phyloP scores from a whole-genome alignment of 2,329 filamentous ascomycete genomes.

The Trichophyton verrucosum region DNA sequence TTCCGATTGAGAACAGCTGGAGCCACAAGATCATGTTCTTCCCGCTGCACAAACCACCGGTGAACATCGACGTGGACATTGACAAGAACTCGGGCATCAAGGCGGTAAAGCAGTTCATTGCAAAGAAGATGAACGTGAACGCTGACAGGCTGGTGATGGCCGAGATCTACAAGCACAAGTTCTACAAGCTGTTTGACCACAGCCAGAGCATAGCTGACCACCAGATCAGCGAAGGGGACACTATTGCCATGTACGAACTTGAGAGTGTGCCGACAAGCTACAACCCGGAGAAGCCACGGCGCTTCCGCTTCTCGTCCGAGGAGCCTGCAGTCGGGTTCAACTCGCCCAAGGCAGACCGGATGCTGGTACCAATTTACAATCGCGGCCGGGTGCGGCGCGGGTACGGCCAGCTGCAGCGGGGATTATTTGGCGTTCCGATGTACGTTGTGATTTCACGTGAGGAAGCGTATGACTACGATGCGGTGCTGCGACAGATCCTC shows the following conservation, averaged over 20 bases:
- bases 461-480: slow-evolving; percentile 56
- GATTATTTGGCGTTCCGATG: slow-evolving; percentile 32
- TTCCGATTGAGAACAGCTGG: slow-evolving; percentile 80
- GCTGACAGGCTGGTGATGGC: slow-evolving; percentile 58
- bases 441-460: slow-evolving; percentile 66
- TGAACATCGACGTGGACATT: slow-evolving; percentile 64
- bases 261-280: slow-evolving; percentile 69
- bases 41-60: slow-evolving; percentile 58
- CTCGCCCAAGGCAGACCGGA: slow-evolving; percentile 33
- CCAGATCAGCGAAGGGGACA: slow-evolving; percentile 48
- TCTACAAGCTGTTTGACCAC: slow-evolving; percentile 79
- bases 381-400: slow-evolving; percentile 21
- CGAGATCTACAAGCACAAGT: slow-evolving; percentile 70
- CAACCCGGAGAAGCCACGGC: slow-evolving; percentile 43
- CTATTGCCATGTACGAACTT: slow-evolving; percentile 63
- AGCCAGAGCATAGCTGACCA: slow-evolving; percentile 55
- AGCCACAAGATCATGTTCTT: slow-evolving; percentile 61
- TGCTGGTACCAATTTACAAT: slow-evolving; percentile 40
- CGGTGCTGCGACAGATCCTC: slow-evolving; percentile 68
- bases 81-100: slow-evolving; percentile 53
- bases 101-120: slow-evolving; percentile 39
- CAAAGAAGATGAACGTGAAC: slow-evolving; percentile 38
- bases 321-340: slow-evolving; percentile 20
- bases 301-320: slow-evolving; percentile 11
- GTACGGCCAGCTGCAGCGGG: slow-evolving; percentile 18